Conservation (phyloP, 805 yeast genomes). For the Candida endomychidarum region DNA sequence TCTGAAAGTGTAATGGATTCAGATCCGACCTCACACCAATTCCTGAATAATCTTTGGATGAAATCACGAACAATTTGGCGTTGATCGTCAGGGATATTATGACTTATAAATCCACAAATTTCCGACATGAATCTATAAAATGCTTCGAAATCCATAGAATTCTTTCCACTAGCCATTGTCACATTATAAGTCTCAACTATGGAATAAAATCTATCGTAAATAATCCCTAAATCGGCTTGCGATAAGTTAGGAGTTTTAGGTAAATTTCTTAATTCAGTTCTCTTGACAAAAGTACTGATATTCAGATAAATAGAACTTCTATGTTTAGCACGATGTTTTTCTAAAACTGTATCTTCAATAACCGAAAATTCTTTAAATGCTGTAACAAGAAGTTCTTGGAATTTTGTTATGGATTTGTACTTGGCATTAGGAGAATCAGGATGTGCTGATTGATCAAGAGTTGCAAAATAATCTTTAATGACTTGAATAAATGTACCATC, state of each 20-base stretch:
- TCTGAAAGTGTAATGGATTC: slow-evolving; percentile 66
- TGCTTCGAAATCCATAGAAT: slow-evolving; percentile 72
- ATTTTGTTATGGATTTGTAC: slow-evolving; percentile 69
- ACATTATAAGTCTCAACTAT: slow-evolving; percentile 67
- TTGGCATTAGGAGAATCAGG: slow-evolving; percentile 67
- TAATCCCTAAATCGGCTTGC: slow-evolving; percentile 58
- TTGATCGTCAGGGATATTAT: slow-evolving; percentile 14
- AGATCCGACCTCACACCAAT: slow-evolving; percentile 55
- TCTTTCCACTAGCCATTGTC: slow-evolving; percentile 47
- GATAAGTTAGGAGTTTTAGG: slow-evolving; percentile 68
- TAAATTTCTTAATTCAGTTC: slow-evolving; percentile 85
- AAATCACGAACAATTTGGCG: slow-evolving; percentile 19
- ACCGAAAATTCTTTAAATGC: slow-evolving; percentile 89
- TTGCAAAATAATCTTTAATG: slow-evolving; percentile 75
- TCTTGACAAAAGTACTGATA: slow-evolving; percentile 85
- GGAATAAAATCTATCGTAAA: slow-evolving; percentile 83
- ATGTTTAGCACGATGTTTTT: slow-evolving; percentile 65
- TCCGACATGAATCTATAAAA: slow-evolving; percentile 76
- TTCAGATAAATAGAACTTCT: slow-evolving; percentile 79
- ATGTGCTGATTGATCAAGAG: slow-evolving; percentile 76
- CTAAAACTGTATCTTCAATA: slow-evolving; percentile 72
- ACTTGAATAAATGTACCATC: slow-evolving; percentile 90
- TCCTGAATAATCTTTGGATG: slow-evolving; percentile 59
- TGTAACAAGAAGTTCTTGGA: slow-evolving; percentile 86
- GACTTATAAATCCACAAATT: slow-evolving; percentile 70